Conservation (phyloP, 257 asterid species). For the Solanum bukasovii region DNA sequence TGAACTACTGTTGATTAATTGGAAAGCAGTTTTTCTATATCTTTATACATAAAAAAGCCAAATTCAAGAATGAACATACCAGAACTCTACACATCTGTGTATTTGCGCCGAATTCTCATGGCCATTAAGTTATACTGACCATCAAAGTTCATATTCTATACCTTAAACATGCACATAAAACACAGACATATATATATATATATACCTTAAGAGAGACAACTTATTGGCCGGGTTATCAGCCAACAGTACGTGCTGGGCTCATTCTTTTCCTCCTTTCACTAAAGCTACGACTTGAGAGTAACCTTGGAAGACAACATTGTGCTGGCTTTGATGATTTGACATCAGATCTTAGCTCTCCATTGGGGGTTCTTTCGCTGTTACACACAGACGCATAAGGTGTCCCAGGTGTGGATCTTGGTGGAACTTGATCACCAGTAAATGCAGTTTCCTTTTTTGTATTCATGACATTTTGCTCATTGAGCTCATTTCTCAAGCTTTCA, state of each 20-base stretch:
- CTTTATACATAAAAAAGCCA: neutral
- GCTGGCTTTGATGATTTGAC: conserved; percentile 18
- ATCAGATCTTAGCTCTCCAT: neutral
- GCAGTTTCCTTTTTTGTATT: neutral
- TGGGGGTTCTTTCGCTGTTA: conserved; percentile 24
- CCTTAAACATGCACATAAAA: neutral
- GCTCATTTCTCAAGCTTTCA: conserved; percentile 23
- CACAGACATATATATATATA: neutral
- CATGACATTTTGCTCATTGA: conserved; percentile 5
- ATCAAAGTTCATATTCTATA: neutral
- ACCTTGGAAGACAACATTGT: conserved; percentile 60
- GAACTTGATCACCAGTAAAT: neutral
- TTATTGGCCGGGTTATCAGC: neutral
- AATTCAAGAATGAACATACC: neutral
- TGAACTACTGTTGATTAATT: neutral
- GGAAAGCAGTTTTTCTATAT: neutral
- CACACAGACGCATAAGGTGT: conserved; percentile 20
- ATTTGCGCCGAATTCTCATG: neutral
- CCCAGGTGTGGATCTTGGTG: conserved; percentile 10
- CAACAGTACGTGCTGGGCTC: conserved; percentile 23
- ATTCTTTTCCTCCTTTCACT: conserved; percentile 34
- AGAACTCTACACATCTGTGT: neutral
- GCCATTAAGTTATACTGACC: neutral
- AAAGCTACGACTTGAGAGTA: conserved; percentile 45
- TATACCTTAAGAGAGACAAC: neutral